Conservation (phyloP, 306 rosid species). For the Argentina anserina region DNA sequence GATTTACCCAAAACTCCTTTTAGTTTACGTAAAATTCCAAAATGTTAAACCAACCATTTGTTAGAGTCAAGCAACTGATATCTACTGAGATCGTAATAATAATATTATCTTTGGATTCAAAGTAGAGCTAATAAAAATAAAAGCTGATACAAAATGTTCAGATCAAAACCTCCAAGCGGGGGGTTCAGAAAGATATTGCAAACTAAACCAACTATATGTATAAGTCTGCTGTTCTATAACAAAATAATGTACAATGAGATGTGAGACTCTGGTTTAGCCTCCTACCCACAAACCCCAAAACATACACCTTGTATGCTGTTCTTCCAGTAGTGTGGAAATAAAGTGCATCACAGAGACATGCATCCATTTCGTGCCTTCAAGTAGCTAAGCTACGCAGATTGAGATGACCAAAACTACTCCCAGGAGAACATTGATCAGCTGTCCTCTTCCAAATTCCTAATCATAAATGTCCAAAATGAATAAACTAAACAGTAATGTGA, state of each 20-base stretch:
- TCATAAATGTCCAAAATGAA: not conserved
- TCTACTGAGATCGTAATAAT: too few species aligned
- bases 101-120: not conserved
- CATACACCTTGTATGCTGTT: not conserved
- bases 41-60: not conserved
- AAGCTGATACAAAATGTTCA: not conserved
- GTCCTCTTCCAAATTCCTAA: not conserved
- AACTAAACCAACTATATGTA: too few species aligned
- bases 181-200: not conserved
- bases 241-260: not conserved
- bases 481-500: not conserved
- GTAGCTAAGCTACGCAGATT: not conserved
- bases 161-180: not conserved
- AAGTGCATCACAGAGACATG: not conserved
- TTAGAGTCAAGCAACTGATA: not conserved
- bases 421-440: not conserved
- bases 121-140: not conserved
- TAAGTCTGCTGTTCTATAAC: not conserved
- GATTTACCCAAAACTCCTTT: too few species aligned
- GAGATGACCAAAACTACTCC: not conserved
- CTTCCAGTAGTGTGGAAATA: not conserved
- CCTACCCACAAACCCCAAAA: not conserved
- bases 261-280: not conserved
- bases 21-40: too few species aligned
- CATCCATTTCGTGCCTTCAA: not conserved